phyloP scores from a whole-genome alignment of 1,139 yeast genomes.

The Pichia sp. region DNA sequence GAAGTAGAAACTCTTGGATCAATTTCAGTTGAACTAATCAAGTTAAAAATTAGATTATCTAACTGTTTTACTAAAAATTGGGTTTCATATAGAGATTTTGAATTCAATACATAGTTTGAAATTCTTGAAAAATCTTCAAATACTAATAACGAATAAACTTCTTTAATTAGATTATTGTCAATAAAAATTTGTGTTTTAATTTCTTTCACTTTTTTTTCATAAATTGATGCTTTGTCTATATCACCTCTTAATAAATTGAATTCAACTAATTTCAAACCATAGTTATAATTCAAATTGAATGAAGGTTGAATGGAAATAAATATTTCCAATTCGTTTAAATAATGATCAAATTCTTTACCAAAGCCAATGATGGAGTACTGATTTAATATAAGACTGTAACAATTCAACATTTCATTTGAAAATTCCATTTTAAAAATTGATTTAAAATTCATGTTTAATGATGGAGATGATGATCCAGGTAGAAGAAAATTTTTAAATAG shows the following conservation, averaged over 20 bases:
- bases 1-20: neutral
- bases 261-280: slow-evolving; percentile 17
- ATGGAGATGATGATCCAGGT: slow-evolving; percentile 7
- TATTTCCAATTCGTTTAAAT: slow-evolving; percentile 40
- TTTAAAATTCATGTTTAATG: slow-evolving; percentile 10
- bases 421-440: slow-evolving; percentile 34
- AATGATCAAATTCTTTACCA: slow-evolving; percentile 48
- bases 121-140: slow-evolving; percentile 3
- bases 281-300: slow-evolving; percentile 30
- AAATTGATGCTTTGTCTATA: slow-evolving; percentile 11
- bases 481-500: slow-evolving; percentile 34
- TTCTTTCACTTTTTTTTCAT: slow-evolving; percentile 8
- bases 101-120: neutral
- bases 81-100: neutral
- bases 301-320: slow-evolving; percentile 30
- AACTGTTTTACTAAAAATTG: neutral
- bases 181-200: slow-evolving; percentile 5
- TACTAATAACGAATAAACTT: slow-evolving; percentile 1
- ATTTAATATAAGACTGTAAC: slow-evolving; percentile 35
- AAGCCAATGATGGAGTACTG: slow-evolving; percentile 42
- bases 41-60: slow-evolving; percentile 3
- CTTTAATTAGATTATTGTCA: slow-evolving; percentile 1
- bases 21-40: neutral
- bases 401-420: slow-evolving; percentile 30
- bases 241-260: slow-evolving; percentile 15